Evolutionary conservation across 2,329 filamentous ascomycete species (phyloP).

Genomic region (Plectosphaerella cucumerina): DNA sequence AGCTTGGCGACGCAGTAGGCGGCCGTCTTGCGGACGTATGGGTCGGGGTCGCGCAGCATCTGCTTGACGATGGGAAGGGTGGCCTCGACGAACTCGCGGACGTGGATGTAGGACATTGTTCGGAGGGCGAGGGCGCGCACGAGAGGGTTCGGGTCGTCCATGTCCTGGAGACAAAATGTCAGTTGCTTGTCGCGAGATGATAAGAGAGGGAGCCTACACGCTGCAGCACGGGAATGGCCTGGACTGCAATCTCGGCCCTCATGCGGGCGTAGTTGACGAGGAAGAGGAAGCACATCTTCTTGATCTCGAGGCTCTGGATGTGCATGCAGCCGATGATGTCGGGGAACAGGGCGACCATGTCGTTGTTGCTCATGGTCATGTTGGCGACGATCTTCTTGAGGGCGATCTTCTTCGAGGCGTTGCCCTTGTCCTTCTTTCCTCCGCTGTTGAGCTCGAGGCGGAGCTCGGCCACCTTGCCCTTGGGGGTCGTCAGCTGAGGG

Average conservation of each 20-base stretch:
- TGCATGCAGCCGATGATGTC: constrained; percentile 96
- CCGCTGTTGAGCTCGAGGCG: constrained; percentile 90
- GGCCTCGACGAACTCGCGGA: constrained; percentile 90
- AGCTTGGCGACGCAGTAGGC: constrained; percentile 96
- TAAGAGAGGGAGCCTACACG: constrained; percentile 47
- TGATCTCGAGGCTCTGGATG: constrained; percentile 91
- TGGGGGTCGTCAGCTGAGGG: constrained; percentile 52
- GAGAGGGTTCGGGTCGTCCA: constrained; percentile 89
- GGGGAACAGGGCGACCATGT: constrained; percentile 96
- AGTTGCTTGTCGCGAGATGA: constrained; percentile 4
- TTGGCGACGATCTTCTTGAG: constrained; percentile 99
- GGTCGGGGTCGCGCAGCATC: constrained; percentile 80
- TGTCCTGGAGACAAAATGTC: constrained; percentile 57
- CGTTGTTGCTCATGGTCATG: constrained; percentile 99
- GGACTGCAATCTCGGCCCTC: constrained; percentile 90
- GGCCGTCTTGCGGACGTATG: constrained; percentile 96
- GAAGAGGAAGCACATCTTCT: constrained; percentile 99
- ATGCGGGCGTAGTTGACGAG: constrained; percentile 94
- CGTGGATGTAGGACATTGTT: constrained; percentile 97
- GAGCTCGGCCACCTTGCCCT: constrained; percentile 99
- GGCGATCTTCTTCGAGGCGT: constrained; percentile 91
- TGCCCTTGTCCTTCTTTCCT: constrained; percentile 97
- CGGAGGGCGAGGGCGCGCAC: constrained; percentile 84
- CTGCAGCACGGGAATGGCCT: constrained; percentile 83
- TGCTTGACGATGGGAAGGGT: constrained; percentile 80